These are phyloP conservation scores for Grosmannia penicillata DNA, from an alignment of 2,329 filamentous ascomycete species.

Conservation along the genomic window DNA sequence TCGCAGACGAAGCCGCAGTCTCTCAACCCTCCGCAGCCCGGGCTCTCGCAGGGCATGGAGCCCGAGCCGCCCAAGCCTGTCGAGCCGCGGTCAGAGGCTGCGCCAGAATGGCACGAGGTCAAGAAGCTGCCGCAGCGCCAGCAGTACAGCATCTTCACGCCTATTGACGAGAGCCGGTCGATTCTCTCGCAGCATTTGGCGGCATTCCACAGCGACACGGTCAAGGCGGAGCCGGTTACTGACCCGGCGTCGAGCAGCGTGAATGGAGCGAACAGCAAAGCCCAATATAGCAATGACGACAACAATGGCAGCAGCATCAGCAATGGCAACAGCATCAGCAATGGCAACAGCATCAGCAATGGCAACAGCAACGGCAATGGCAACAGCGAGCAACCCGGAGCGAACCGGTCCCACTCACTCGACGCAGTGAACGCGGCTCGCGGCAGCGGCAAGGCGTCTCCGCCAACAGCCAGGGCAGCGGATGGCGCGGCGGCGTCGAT, in stretches of 20 bases:
- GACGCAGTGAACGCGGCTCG: conserved; percentile 7
- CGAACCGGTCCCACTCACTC: not conserved
- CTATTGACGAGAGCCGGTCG: conserved; percentile 84
- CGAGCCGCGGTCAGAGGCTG: conserved; percentile 4
- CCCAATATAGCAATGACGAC: not conserved
- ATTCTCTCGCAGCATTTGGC: conserved; percentile 74
- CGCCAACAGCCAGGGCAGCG: conserved; percentile 35
- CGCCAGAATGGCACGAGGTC: conserved; percentile 26
- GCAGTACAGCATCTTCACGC: conserved; percentile 89
- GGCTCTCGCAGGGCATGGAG: conserved; percentile 27
- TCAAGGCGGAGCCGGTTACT: conserved; percentile 21
- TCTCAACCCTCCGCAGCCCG: conserved; percentile 18
- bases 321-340: conserved; percentile 14
- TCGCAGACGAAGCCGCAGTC: conserved; percentile 23
- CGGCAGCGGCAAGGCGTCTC: conserved; percentile 29
- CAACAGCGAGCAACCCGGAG: not conserved
- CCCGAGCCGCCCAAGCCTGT: conserved; percentile 37
- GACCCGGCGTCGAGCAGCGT: conserved; percentile 1
- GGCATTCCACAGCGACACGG: conserved; percentile 43
- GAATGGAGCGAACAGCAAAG: not conserved
- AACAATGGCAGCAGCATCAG: not conserved
- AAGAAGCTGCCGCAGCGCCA: conserved; percentile 60
- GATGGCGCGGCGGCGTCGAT: conserved; percentile 29
- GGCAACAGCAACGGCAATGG: conserved; percentile 11
- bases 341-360: not conserved